Percentiles rank a stretch among this genome's conserved stretches.
These are phyloP conservation scores for Staphylotrichum longicolle DNA, from an alignment of 495 filamentous ascomycete species.

Conservation along the genomic window DNA sequence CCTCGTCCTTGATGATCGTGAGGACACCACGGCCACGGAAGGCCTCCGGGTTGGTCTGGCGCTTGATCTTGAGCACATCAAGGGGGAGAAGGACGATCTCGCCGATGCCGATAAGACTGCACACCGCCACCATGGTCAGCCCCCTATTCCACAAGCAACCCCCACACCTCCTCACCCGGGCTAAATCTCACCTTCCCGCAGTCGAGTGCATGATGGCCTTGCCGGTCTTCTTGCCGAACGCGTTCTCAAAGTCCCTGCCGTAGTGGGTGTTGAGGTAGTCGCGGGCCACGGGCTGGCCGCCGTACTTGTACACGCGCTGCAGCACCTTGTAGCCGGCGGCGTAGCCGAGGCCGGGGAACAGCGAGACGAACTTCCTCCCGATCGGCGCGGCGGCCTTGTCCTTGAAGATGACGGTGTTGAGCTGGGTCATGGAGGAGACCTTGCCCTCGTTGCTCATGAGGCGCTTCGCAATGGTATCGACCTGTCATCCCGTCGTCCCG, in stretches of 20 bases:
- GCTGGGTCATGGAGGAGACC: constrained; percentile 55
- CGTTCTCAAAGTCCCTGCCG: constrained; percentile 74
- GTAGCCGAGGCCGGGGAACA: constrained; percentile 96
- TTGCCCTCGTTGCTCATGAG: constrained; percentile 96
- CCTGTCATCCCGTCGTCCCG: constrained; percentile 49
- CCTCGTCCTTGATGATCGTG: constrained; percentile 87
- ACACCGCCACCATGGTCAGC: constrained; percentile 1
- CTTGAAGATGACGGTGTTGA: constrained; percentile 93
- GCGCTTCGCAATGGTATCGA: constrained; percentile 97
- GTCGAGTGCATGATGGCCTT: constrained; percentile 98
- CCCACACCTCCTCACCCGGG: neutral
- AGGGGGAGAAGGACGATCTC: constrained; percentile 94
- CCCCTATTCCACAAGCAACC: constrained; percentile 30
- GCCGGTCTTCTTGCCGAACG: constrained; percentile 93
- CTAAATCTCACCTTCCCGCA: constrained; percentile 68
- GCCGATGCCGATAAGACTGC: constrained; percentile 84
- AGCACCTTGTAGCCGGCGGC: constrained; percentile 97
- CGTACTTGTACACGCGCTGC: constrained; percentile 98
- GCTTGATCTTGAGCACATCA: constrained; percentile 98
- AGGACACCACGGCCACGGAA: constrained; percentile 92
- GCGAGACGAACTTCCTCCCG: constrained; percentile 80
- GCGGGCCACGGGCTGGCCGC: constrained; percentile 91
- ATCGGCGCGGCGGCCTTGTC: constrained; percentile 71
- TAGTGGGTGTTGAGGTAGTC: constrained; percentile 86
- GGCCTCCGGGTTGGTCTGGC: constrained; percentile 97